Percentiles rank a stretch among this genome's conserved stretches.
These are phyloP conservation scores for Candida khao-thaluensis DNA, from an alignment of 805 yeast genomes.

Conservation along the genomic window DNA sequence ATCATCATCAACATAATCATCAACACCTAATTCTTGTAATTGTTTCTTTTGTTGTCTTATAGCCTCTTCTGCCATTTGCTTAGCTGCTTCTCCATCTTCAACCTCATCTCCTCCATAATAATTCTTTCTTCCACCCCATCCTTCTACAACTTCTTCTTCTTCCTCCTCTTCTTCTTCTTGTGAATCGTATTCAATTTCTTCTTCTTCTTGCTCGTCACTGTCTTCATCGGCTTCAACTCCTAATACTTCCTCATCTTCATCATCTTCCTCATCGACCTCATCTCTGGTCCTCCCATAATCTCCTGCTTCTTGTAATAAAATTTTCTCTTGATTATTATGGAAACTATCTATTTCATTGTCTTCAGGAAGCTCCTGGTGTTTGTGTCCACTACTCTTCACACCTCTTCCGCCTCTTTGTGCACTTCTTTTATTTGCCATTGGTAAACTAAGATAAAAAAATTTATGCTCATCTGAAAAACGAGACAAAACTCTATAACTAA, in stretches of 20 bases:
- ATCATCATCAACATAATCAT: conserved; percentile 62
- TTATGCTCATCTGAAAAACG: conserved; percentile 10
- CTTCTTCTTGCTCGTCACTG: conserved; percentile 34
- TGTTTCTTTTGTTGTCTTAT: conserved; percentile 74
- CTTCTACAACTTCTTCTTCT: conserved; percentile 30
- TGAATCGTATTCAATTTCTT: conserved; percentile 37
- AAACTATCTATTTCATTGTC: conserved; percentile 69
- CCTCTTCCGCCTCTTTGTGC: conserved; percentile 1
- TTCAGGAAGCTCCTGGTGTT: conserved; percentile 32
- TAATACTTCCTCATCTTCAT: conserved; percentile 50
- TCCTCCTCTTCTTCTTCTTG: conserved; percentile 26
- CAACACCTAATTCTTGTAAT: conserved; percentile 70
- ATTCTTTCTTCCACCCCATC: conserved; percentile 45
- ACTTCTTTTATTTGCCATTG: too few relatives aligned
- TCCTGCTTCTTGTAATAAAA: conserved; percentile 58
- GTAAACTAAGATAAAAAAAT: background rate
- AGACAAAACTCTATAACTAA: background rate
- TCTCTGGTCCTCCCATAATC: conserved; percentile 27
- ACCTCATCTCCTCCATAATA: conserved; percentile 64
- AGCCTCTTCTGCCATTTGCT: conserved; percentile 84
- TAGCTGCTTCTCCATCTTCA: conserved; percentile 75
- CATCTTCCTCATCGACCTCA: conserved; percentile 22
- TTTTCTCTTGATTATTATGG: conserved; percentile 56
- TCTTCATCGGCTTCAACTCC: conserved; percentile 28
- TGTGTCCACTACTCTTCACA: too few relatives aligned